These are phyloP conservation scores for Phaeodactylum tricornutum DNA, from an alignment of 108 stramenopile species.

Conservation along the genomic window DNA sequence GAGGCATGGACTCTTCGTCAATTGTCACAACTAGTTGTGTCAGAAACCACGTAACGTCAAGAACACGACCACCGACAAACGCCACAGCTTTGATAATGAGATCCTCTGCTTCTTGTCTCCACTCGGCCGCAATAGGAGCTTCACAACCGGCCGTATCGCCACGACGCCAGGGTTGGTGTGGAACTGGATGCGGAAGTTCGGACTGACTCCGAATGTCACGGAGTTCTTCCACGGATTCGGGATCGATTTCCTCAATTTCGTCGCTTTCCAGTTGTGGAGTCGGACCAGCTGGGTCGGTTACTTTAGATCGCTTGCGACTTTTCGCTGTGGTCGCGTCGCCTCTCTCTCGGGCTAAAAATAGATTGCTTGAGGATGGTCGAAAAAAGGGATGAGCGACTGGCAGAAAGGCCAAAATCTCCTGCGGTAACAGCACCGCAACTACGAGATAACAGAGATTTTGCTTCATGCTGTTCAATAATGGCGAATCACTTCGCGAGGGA, in stretches of 20 bases:
- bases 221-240: constrained; percentile 14
- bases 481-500: too few species aligned
- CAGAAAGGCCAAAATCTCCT: too few species aligned
- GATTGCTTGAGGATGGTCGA: too few species aligned
- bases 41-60: constrained; percentile 81
- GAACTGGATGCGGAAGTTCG: constrained; percentile 46
- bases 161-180: constrained; percentile 77
- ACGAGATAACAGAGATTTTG: too few species aligned
- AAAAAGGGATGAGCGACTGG: too few species aligned
- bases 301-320: constrained; percentile 9
- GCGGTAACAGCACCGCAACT: too few species aligned
- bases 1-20: constrained; percentile 17
- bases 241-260: constrained; percentile 15
- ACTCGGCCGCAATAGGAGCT: constrained; percentile 60
- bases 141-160: constrained; percentile 72
- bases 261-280: constrained; percentile 10
- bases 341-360: too few species aligned
- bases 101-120: constrained; percentile 61
- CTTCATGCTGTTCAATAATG: too few species aligned
- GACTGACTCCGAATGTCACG: constrained; percentile 16
- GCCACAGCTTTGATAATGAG: constrained; percentile 43
- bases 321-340: not conserved
- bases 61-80: constrained; percentile 39
- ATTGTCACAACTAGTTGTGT: constrained; percentile 49
- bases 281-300: constrained; percentile 35